Conservation (phyloP, 192 early-diverging fungal genomes). For the Neocallimastix lanati region DNA sequence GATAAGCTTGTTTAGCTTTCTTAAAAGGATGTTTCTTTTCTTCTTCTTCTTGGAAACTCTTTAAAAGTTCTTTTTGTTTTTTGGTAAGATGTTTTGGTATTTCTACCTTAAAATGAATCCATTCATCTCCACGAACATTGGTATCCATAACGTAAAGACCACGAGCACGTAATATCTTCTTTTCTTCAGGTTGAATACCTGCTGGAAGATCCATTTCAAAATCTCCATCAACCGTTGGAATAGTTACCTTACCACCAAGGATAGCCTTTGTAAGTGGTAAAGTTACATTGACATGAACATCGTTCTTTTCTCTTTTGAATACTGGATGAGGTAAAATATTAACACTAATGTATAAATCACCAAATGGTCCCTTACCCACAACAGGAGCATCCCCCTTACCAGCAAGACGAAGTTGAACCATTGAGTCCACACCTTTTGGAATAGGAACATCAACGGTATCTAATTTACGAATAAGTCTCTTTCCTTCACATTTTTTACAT, state of each 20-base stretch:
- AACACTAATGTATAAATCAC: constrained; percentile 74
- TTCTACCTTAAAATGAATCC: constrained; percentile 63
- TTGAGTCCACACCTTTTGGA: constrained; percentile 67
- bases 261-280: constrained; percentile 76
- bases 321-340: constrained; percentile 22
- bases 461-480: constrained; percentile 57
- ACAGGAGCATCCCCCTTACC: constrained; percentile 71
- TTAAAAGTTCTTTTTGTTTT: neutral
- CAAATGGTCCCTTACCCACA: constrained; percentile 45
- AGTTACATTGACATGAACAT: constrained; percentile 51
- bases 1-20: neutral
- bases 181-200: constrained; percentile 81
- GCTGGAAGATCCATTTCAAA: constrained; percentile 73
- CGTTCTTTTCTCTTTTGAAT: constrained; percentile 70
- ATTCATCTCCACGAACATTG: constrained; percentile 66
- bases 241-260: constrained; percentile 64
- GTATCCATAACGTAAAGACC: constrained; percentile 48
- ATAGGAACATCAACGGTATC: constrained; percentile 55
- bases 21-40: neutral
- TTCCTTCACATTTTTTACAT: constrained; percentile 64
- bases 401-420: constrained; percentile 53
- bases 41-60: neutral
- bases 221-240: constrained; percentile 90
- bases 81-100: constrained; percentile 38
- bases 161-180: constrained; percentile 52